Base-by-base conservation (phyloP, 1,139 yeast species). In the Sugiyamaella neomexicana region DNA sequence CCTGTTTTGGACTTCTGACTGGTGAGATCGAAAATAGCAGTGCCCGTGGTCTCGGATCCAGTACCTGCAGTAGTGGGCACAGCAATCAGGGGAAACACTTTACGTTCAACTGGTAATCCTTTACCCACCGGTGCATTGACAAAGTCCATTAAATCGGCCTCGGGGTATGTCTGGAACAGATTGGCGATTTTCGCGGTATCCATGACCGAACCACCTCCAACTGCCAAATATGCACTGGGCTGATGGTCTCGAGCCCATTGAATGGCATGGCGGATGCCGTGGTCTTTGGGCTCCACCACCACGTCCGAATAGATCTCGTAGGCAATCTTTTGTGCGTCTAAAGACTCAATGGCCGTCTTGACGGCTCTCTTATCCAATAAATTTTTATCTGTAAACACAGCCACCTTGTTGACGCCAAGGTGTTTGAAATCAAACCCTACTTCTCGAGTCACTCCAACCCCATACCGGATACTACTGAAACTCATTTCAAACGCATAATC, bases 41-140 rank as follows among this genome's bases (percentile, higher is more conserved):
- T 72, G 20, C 78, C 77, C 1, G 79, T 75, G 48, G 78, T 74
- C 58, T 76, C 78, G 2, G 78, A 75, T 27, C 77, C 78, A 16
- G 77, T 74, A 39, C 77, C 77, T 6, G 77, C 76, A n/a, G 77
- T 74, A 20, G 77, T 74, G 41, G 76, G 76, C 41, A 75, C 69
- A 6, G 79, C 78, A 53, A 75, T 71, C 58, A 75, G 60, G 3
- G 79, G 79, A 52, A 66, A 59, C 53, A 73, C 60, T 37, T 61
- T 55, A 42, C 64, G 62, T 25, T 65, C 69, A 25, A 73, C 65
- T 8, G 76, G 75, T 50, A 65, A 58, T 2, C 75, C 76, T 53
- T 70, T 70, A n/a, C 76, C 76, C 5, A 73, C 61, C 6, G 76
- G 76, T 4, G 76, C 76, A 55, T 73, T 73, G 57, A 73, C 76